phyloP scores from a whole-genome alignment of 202 grass and related monocot genomes.

The Alloteropsis angusta region DNA sequence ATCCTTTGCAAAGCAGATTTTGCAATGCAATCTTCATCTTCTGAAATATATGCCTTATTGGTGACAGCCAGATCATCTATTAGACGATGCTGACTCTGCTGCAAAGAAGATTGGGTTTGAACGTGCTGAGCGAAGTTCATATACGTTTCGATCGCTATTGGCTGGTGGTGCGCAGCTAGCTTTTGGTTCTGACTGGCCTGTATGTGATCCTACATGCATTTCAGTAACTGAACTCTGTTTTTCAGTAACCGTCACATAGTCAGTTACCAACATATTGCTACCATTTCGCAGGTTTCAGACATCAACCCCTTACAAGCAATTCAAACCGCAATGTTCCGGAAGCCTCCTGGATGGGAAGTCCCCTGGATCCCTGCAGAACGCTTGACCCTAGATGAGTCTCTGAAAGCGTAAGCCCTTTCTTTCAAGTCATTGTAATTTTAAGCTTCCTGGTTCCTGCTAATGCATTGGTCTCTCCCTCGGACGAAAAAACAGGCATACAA shows the following conservation, averaged over 20 bases:
- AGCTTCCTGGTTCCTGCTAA: neutral
- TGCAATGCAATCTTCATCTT: neutral
- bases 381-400: slow-evolving; percentile 49
- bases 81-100: slow-evolving; percentile 55
- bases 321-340: slow-evolving; percentile 42
- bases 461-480: neutral
- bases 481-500: slow-evolving; percentile 45
- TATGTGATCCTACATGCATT: slow-evolving; percentile 17
- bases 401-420: slow-evolving; percentile 59
- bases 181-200: slow-evolving; percentile 95
- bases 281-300: slow-evolving; percentile 60
- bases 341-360: slow-evolving; percentile 49
- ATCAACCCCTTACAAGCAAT: slow-evolving; percentile 74
- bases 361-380: slow-evolving; percentile 65
- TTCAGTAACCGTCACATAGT: neutral
- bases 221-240: neutral
- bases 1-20: neutral
- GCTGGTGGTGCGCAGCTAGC: slow-evolving; percentile 48
- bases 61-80: slow-evolving; percentile 74
- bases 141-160: slow-evolving; percentile 52
- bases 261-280: neutral
- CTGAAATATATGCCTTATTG: slow-evolving; percentile 2
- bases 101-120: slow-evolving; percentile 54
- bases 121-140: slow-evolving; percentile 53
- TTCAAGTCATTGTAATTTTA: no score